These are phyloP conservation scores for Schizopora paradoxa DNA, from an alignment of 1,284 basidiomycete species.

Conservation along the genomic window DNA sequence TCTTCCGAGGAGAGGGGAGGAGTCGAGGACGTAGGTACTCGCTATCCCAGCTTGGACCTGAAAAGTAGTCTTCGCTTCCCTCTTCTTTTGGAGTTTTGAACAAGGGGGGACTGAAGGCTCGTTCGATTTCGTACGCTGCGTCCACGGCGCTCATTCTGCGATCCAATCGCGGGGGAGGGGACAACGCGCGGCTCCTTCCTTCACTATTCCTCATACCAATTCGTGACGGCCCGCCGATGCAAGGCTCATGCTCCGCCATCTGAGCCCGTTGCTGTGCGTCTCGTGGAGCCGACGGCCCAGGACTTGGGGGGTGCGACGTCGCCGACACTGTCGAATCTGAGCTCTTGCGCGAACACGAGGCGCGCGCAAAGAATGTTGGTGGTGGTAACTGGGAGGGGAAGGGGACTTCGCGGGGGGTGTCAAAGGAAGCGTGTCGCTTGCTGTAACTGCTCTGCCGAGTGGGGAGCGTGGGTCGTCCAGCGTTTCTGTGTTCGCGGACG, in stretches of 20 bases:
- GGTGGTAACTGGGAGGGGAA: conserved; percentile 16
- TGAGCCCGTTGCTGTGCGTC: conserved; percentile 11
- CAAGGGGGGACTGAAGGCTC: too few species aligned
- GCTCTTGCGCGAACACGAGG: conserved; percentile 9
- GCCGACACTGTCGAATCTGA: conserved; percentile 20
- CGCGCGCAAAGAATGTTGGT: conserved; percentile 4
- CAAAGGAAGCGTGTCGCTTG: conserved; percentile 27
- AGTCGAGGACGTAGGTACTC: conserved; percentile 14
- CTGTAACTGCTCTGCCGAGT: conserved; percentile 21
- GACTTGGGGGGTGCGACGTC: conserved; percentile 16
- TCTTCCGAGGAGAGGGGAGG: conserved; percentile 6
- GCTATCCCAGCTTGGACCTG: conserved; percentile 19
- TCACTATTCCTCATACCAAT: conserved; percentile 3
- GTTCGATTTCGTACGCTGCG: too few species aligned
- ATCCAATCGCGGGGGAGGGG: too few species aligned
- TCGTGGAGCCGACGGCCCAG: conserved; percentile 1
- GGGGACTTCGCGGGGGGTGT: conserved; percentile 25
- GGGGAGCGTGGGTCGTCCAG: conserved; percentile 10
- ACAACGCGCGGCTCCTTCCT: conserved; percentile 5
- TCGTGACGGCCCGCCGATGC: conserved; percentile 10
- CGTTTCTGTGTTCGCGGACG: not conserved
- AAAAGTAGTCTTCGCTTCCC: too few species aligned
- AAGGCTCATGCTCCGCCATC: conserved; percentile 11
- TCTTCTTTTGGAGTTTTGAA: too few species aligned
- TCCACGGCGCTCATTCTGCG: conserved; percentile 8